A percentile compares a stretch with the other conserved stretches of the same genome.
These are phyloP conservation scores for Dioscorea dumetorum DNA, from an alignment of 106 monocot genomes.

Conservation along the genomic window DNA sequence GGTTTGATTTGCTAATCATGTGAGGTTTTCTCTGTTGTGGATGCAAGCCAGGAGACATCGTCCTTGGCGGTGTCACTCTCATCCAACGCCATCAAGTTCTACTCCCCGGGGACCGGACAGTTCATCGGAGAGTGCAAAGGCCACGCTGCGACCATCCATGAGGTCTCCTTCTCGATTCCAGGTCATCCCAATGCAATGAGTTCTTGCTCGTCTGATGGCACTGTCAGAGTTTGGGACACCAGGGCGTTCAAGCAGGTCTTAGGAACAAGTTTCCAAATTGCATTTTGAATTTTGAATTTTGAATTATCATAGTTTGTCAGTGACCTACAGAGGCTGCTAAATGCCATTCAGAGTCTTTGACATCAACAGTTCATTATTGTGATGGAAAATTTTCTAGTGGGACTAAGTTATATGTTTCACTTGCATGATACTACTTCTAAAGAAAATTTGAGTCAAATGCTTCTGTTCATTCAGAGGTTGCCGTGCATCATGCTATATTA, in stretches of 20 bases:
- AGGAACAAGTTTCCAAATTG: not conserved
- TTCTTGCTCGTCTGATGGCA: slow-evolving; percentile 90
- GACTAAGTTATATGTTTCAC: no score
- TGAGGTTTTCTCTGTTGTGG: slow-evolving; percentile 2
- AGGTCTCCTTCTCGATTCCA: slow-evolving; percentile 62
- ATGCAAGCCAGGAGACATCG: slow-evolving; percentile 62
- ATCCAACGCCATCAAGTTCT: slow-evolving; percentile 73
- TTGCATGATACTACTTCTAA: no score
- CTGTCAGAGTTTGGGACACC: slow-evolving; percentile 84
- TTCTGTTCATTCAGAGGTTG: no score
- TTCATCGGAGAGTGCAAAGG: slow-evolving; percentile 86
- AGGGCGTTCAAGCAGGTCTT: slow-evolving; percentile 82
- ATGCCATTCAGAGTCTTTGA: no score
- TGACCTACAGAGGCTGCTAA: no score
- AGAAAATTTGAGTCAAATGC: no score
- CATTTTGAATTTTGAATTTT: not conserved
- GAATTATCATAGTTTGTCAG: not conserved
- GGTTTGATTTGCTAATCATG: not conserved
- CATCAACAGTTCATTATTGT: no score
- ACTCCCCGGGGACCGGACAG: slow-evolving; percentile 75
- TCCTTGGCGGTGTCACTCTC: slow-evolving; percentile 83
- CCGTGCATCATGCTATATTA: no score
- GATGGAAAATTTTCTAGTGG: no score
- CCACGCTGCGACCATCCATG: slow-evolving; percentile 64
- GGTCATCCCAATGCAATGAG: slow-evolving; percentile 45